Evolutionary conservation across 2,329 filamentous ascomycete genomes (phyloP).

Genomic region (Sclerotinia minor): DNA sequence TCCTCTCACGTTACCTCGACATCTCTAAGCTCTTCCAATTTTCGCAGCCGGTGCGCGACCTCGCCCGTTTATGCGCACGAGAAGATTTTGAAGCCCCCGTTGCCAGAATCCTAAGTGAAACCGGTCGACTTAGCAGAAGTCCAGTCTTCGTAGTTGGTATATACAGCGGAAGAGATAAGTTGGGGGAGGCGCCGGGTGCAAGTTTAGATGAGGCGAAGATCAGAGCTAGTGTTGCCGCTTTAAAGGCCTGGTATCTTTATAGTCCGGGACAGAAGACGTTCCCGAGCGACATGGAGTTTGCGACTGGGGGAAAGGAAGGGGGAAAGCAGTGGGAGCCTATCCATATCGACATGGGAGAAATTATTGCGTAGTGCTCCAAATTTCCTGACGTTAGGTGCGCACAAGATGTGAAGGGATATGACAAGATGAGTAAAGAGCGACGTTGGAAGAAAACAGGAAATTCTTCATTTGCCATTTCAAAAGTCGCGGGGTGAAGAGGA

Average conservation of each 20-base stretch:
- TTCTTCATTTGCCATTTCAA: neutral
- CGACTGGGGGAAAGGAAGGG: conserved; percentile 41
- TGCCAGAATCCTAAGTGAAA: conserved; percentile 86
- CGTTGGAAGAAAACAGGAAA: conserved; percentile 22
- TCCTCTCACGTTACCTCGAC: conserved; percentile 77
- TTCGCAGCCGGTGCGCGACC: conserved; percentile 77
- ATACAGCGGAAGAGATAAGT: conserved; percentile 84
- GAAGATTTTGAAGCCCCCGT: conserved; percentile 88
- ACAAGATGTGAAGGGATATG: conserved; percentile 4
- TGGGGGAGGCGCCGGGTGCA: conserved; percentile 84
- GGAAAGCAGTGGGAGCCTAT: conserved; percentile 52
- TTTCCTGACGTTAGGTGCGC: conserved; percentile 6
- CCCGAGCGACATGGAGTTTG: conserved; percentile 50
- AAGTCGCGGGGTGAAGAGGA: neutral
- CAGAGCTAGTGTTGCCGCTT: conserved; percentile 77
- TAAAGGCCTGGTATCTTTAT: conserved; percentile 97
- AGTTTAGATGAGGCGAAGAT: conserved; percentile 75
- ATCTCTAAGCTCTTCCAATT: conserved; percentile 81
- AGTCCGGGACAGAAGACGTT: conserved; percentile 55
- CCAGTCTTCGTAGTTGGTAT: conserved; percentile 95
- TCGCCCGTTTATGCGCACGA: conserved; percentile 77
- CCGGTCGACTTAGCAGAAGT: conserved; percentile 77
- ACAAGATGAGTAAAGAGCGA: neutral
- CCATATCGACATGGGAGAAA: conserved; percentile 58
- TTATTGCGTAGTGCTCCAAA: conserved; percentile 43